Percentiles rank a stretch among this genome's conserved stretches.
Evolutionary conservation across 805 yeast genomes (phyloP).

Genomic region (Maudiozyma barnettii): DNA sequence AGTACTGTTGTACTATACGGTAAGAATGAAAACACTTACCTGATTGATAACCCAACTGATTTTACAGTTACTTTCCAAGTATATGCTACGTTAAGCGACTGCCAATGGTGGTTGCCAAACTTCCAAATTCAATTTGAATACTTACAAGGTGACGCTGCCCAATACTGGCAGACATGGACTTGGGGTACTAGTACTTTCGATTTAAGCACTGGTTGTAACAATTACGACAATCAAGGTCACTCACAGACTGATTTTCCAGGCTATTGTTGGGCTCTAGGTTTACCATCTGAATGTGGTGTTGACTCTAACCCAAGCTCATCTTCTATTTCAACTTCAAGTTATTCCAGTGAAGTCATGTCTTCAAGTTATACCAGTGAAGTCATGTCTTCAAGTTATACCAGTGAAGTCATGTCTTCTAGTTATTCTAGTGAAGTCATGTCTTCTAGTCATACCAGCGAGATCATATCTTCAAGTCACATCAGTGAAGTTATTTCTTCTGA

Average conservation of each 20-base stretch:
- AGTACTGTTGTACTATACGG: conserved; percentile 12
- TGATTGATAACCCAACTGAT: conserved; percentile 14
- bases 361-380: too few species aligned
- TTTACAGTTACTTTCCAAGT: conserved; percentile 15
- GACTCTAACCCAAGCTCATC: not conserved
- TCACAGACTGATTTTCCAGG: conserved; percentile 18
- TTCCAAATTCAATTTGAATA: conserved; percentile 17
- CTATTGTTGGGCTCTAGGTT: conserved; percentile 8
- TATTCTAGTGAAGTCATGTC: not conserved
- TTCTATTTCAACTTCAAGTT: not conserved
- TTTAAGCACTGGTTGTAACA: conserved; percentile 14
- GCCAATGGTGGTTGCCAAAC: conserved; percentile 14
- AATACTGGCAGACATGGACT: conserved; percentile 7
- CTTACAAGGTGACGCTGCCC: conserved; percentile 7
- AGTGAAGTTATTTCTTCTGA: too few species aligned
- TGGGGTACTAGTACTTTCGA: conserved; percentile 14
- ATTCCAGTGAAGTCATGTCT: too few species aligned
- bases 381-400: too few species aligned
- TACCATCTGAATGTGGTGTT: not conserved
- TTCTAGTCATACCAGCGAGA: too few species aligned
- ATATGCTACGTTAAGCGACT: conserved; percentile 3
- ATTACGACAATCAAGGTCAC: conserved; percentile 10
- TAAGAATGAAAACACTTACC: conserved; percentile 9
- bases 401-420: too few species aligned
- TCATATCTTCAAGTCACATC: too few species aligned